Percentiles rank a stretch among this genome's conserved stretches.
Evolutionary conservation across 148 eudicot species (phyloP).

Genomic region (Arctostaphylos glauca): DNA sequence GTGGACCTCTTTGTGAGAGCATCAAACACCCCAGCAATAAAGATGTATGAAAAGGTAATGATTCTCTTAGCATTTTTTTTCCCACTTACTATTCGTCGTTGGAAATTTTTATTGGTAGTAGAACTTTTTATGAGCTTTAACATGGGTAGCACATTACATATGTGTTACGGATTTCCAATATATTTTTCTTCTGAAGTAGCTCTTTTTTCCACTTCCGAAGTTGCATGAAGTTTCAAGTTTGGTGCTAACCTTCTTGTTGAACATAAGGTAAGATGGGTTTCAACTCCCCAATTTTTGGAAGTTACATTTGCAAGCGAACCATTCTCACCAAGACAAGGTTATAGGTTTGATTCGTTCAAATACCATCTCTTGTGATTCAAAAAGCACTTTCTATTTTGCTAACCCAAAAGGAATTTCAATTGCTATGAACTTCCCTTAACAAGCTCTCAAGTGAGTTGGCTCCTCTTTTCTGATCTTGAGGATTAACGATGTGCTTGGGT

Average conservation of each 20-base stretch:
- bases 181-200: neutral
- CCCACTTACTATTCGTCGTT: neutral
- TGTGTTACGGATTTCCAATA: neutral
- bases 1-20: slow-evolving; percentile 98
- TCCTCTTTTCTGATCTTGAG: neutral
- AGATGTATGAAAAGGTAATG: slow-evolving; percentile 97
- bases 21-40: slow-evolving; percentile 93
- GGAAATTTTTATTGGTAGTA: neutral
- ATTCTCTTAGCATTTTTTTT: neutral
- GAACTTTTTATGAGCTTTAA: neutral
- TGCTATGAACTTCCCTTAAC: neutral
- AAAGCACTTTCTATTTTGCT: neutral
- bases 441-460: neutral
- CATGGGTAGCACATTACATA: neutral
- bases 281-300: neutral
- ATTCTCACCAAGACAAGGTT: neutral
- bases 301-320: neutral
- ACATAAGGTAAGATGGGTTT: neutral
- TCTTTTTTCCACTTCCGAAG: neutral
- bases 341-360: neutral
- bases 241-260: neutral
- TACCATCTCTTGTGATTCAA: neutral
- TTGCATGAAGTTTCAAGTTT: neutral
- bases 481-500: neutral
- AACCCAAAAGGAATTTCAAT: neutral